A percentile compares a stretch with the other conserved stretches of the same genome.
phyloP scores from a whole-genome alignment of 495 filamentous ascomycete genomes.

The Neurospora africana region DNA sequence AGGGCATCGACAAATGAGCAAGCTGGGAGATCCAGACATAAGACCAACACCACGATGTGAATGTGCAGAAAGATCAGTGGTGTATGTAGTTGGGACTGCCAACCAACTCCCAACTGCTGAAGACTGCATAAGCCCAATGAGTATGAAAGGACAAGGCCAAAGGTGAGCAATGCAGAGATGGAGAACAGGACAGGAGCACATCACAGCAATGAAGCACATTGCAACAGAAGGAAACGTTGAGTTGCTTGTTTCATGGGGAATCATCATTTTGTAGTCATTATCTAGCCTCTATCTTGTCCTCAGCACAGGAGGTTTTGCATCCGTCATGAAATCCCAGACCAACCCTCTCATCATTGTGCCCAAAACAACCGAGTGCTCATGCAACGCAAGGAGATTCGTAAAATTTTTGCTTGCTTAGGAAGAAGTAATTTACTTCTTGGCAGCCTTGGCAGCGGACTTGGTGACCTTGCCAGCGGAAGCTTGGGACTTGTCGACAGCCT shows the following conservation, averaged over 20 bases:
- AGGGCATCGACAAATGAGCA: too few species aligned
- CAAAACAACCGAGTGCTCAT: constrained; percentile 36
- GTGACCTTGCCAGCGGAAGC: constrained; percentile 39
- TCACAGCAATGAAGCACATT: neutral
- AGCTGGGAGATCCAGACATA: too few species aligned
- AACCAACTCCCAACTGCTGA: neutral
- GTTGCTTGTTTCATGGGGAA: constrained; percentile 4
- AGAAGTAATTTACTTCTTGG: constrained; percentile 40
- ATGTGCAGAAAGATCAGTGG: too few species aligned
- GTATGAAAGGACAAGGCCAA: neutral
- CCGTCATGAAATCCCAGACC: constrained; percentile 31
- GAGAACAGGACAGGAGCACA: neutral
- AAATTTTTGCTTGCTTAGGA: constrained; percentile 8
- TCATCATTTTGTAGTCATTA: constrained; percentile 24
- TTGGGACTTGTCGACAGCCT: constrained; percentile 43
- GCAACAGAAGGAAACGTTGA: neutral
- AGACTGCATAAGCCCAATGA: neutral
- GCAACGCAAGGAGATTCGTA: constrained; percentile 29
- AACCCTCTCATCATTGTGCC: constrained; percentile 33
- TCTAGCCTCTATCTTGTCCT: constrained; percentile 44
- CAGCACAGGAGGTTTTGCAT: constrained; percentile 39
- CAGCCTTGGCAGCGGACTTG: constrained; percentile 70
- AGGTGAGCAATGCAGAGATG: neutral
- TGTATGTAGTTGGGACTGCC: neutral
- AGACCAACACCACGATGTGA: too few species aligned